Conservation (phyloP, 371 early-diverging fungal species). For the Mortierella sp. region DNA sequence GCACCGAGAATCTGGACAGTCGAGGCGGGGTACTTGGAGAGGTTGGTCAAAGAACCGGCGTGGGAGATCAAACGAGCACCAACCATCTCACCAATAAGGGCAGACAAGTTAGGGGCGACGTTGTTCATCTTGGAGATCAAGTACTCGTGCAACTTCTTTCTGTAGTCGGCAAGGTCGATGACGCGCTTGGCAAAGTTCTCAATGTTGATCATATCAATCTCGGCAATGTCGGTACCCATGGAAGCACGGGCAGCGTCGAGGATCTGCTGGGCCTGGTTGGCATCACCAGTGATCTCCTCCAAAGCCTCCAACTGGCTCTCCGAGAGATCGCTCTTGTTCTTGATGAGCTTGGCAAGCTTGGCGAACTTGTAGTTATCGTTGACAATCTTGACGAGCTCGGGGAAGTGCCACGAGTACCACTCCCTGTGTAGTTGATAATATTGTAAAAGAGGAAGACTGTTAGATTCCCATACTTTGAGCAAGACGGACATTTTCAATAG, state of each 20-base stretch:
- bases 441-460: background rate
- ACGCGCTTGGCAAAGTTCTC: conserved; percentile 95
- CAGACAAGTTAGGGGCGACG: conserved; percentile 98
- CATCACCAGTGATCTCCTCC: conserved; percentile 82
- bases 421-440: conserved; percentile 68
- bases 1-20: conserved; percentile 99
- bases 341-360: conserved; percentile 87
- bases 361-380: conserved; percentile 94
- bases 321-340: conserved; percentile 90
- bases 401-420: conserved; percentile 99
- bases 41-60: conserved; percentile 97
- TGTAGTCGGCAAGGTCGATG: conserved; percentile 93
- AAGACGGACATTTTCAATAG: conserved; percentile 61
- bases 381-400: conserved; percentile 97
- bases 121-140: conserved; percentile 95
- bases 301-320: conserved; percentile 83
- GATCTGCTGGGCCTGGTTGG: conserved; percentile 80
- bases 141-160: conserved; percentile 92
- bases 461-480: too few relatives aligned
- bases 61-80: conserved; percentile 97
- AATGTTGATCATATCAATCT: conserved; percentile 95
- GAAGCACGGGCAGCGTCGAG: conserved; percentile 95
- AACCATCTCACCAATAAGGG: conserved; percentile 97
- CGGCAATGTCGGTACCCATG: conserved; percentile 96
- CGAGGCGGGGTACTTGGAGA: conserved; percentile 97